These are phyloP conservation scores for Pyrenopolyporus hunteri DNA, from an alignment of 495 filamentous ascomycete genomes.

Conservation along the genomic window DNA sequence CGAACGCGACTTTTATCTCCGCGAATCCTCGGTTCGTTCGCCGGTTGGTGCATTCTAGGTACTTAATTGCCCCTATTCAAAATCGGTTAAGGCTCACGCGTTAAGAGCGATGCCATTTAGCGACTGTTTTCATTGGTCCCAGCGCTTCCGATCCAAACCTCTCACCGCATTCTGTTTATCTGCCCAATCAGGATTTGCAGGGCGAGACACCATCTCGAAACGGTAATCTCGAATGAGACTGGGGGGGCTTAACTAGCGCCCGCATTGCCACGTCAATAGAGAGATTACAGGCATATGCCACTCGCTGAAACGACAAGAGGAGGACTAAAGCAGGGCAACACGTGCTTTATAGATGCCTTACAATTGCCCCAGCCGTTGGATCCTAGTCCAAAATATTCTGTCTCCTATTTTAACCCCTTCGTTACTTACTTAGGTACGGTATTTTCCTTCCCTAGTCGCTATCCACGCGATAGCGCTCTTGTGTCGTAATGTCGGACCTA, in stretches of 20 bases:
- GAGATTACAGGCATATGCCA: too few relatives aligned
- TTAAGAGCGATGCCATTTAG: too few relatives aligned
- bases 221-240: neutral
- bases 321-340: neutral
- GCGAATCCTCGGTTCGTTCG: too few relatives aligned
- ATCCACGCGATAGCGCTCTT: too few relatives aligned
- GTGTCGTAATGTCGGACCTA: too few relatives aligned
- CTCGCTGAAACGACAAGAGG: too few relatives aligned
- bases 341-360: neutral
- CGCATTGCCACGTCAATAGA: neutral
- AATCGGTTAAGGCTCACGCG: too few relatives aligned
- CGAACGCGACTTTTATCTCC: too few relatives aligned
- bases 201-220: neutral
- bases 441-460: neutral
- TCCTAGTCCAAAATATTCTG: neutral
- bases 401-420: neutral
- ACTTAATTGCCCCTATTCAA: too few relatives aligned
- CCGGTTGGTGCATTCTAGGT: too few relatives aligned
- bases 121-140: neutral
- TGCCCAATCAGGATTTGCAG: conserved; percentile 3
- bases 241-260: neutral
- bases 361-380: neutral
- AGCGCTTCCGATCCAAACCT: neutral
- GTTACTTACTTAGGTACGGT: too few relatives aligned
- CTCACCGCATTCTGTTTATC: conserved; percentile 1